Evolutionary conservation across 2,329 filamentous ascomycete genomes (phyloP), one percentile per base, ranked within the genome.

Genomic region (Fusarium neocosmosporiellum): DNA sequence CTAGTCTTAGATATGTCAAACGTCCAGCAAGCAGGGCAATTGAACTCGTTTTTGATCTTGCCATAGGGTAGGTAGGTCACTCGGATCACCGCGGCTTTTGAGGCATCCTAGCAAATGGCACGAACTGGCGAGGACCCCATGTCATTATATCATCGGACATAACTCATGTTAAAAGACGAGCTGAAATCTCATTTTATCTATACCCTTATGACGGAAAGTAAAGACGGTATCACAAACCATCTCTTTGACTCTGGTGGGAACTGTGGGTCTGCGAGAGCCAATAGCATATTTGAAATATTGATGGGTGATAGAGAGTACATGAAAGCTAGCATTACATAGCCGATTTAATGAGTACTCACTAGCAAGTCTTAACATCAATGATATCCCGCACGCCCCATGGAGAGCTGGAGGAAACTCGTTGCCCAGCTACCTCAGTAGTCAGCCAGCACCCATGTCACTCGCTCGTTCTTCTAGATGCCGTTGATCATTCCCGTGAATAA

Each of bases 1-100:
- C n/a, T 14, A 0, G 4, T 7, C 3, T 41, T 6, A 7, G 13
- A 22, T 20, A 2, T 14, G 1, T 2, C 1, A 22, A 41, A 41
- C 13, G 6, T 2, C n/a, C 2, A 6, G 39, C 20, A 20, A 20
- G n/a, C 5, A 22, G n/a, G 11, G n/a, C n/a, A 20, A 13, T 41
- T 13, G 10, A 41, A 22, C 6, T 13, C 5, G 18, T 20, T 39
- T 22, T 14, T 4, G 3, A 20, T 22, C 6, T 14, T 41, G 39
- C n/a, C 11, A 41, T 41, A 41, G 39, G 39, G 39, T 41, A 41
- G n/a, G 5, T 41, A 8, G 20, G 11, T 41, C n/a, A 22, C 13
- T 22, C 20, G 11, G n/a, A 41, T 22, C 39, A 22, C 20, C 11
- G 3, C 37, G 3, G 9, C n/a, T 39, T 20, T n/a, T 20, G 10